Conservation (phyloP, 306 rosid genomes). For the Pueraria montana region DNA sequence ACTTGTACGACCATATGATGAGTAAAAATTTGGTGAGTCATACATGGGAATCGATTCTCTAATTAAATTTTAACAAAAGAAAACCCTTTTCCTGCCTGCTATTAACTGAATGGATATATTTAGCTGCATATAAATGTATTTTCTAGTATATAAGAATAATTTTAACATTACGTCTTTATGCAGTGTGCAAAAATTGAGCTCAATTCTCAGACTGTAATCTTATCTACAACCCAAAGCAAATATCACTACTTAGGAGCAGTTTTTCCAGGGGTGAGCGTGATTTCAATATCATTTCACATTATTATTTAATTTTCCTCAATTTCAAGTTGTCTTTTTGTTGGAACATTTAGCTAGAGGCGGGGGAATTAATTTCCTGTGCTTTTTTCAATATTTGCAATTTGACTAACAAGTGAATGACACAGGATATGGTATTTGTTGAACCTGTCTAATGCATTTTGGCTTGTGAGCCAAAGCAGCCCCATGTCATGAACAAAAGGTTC, state of each 20-base stretch:
- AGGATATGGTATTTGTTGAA: not conserved
- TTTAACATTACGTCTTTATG: not conserved
- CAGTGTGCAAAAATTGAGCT: constrained; percentile 20
- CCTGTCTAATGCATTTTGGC: not conserved
- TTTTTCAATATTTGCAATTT: not conserved
- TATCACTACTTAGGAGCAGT: not conserved
- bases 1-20: not conserved
- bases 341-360: not conserved
- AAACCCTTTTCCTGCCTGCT: not conserved
- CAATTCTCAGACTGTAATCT: not conserved
- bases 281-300: not conserved
- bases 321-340: not conserved
- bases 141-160: not conserved
- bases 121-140: not conserved
- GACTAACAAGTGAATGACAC: not conserved
- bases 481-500: not conserved
- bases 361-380: not conserved
- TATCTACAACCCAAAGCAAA: not conserved
- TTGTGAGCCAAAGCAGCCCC: not conserved
- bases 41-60: not conserved
- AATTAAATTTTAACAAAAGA: not conserved
- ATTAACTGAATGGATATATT: not conserved
- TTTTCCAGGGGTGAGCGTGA: not conserved
- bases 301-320: not conserved
- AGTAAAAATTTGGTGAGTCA: not conserved